Evolutionary conservation across 2,329 filamentous ascomycete species (phyloP), one percentile per base, ranked within the genome.

Genomic region (Paracoccidioides lutzii): DNA sequence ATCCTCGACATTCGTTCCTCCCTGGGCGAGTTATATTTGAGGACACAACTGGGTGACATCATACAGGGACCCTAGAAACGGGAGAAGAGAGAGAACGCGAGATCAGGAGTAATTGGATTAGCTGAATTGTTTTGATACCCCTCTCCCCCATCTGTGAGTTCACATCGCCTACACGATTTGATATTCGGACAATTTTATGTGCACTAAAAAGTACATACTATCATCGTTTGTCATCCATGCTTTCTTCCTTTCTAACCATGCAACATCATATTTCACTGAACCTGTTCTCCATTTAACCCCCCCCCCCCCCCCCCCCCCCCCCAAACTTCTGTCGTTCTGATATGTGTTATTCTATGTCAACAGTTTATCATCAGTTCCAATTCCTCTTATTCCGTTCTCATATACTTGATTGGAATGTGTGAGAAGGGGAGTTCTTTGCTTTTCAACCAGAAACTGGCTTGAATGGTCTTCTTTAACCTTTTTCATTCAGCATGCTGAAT

Each of bases 1-100:
- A 22, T 42, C 37, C 15, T 15, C 12, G 22, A n/a, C 49, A 42
- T 42, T 52, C 49, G 41, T 42, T 42, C 49, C 49, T 52, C 49
- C 37, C 49, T 53, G 43, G 52, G 45, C 52, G 52, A 53, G 52
- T n/a, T 42, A 41, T 42, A 37, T 33, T 41, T 41, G 49, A 41
- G 37, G 49, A 41, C 32, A 51, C 9, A 43, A 35, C 46, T 9
- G 46, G 22, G 22, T 22, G 22, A 22, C 33, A 22, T 32, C 38
- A 44, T 32, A 40, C 28, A 40, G 15, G 30, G 5, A 22, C 7
- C 28, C 30, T 32, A 32, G 41, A 37, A 45, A 44, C 14, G 51
- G 33, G 51, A 54, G 38, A 35, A 46, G 43, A 52, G 50, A 38
- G 44, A 43, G 53, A 54, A 15, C 12, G 45, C 5, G 45, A 52